Evolutionary conservation across 2,329 filamentous ascomycete species (phyloP), one percentile per base, ranked within the genome.

Genomic region (Aspergillus pseudoterreus): DNA sequence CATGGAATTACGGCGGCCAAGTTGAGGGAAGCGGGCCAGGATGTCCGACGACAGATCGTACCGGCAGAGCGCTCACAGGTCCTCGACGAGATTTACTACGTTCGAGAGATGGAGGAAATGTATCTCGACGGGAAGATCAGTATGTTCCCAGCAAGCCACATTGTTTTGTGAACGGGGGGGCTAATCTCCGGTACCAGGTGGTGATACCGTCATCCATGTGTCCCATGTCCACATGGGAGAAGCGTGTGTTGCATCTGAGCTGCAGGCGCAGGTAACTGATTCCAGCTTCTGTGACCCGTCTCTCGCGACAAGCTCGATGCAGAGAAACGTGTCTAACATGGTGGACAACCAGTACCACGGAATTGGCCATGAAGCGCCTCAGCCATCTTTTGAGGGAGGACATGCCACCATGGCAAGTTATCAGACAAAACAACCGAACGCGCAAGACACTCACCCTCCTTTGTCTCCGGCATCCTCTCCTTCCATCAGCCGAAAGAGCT

Each of bases 61-160:
- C 70, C 70, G 4, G 52, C 55, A 10, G 68, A 70, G 43, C 63
- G 70, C 11, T 52, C 69, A 33, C 59, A 65, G 11, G 65, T 75
- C 21, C 51, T 75, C 30, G 71, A 74, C 38, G 72, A 75, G 56
- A 66, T 74, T 17, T 74, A 71, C 54, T 62, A 63, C 19, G 69
- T 73, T 15, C 63, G 71, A 38, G 63, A 66, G 38, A 64, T 66
- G 56, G 71, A 75, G 54, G 71, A 73, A 46, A 60, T 67, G 6
- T 72, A 67, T 43, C 47, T 69, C 15, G 63, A 69, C 10, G 70
- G 70, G 17, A 60, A 69, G 47, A 67, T 69, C 39, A 69, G 72
- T 74, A 63, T 41, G 60, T 54, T 3, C 10, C 36, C 15, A n/a
- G 14, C 17, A 19, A 10, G 35, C 9, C 11, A 4, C 19, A 5